Base-by-base conservation (phyloP, 2,329 filamentous ascomycete species). In the Talaromyces sp. region DNA sequence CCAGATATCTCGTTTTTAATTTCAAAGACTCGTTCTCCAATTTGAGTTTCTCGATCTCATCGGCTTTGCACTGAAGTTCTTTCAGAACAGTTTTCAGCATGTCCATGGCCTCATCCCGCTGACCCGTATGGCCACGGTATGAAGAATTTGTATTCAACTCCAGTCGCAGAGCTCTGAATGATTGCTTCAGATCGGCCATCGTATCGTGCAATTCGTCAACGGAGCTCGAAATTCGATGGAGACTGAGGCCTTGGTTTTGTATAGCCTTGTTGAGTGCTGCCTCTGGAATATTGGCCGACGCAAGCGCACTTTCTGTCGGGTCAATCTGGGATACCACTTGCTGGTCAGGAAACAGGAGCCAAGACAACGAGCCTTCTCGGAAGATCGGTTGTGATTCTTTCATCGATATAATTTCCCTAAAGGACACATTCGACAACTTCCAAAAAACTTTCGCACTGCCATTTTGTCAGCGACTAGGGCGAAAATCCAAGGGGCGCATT, bases 351-450 rank as follows among this genome's bases (percentile, higher is more conserved):
- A 69, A 68, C 61, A 75, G 60, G 2, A 75, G 60, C 62, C 67
- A 67, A 58, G 75, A 70, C 56, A 75, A 65, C 3, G 70, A 62
- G n/a, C 68, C 71, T 9, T 75, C 71, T 52, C 70, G 72, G 58
- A 72, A 75, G 3, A 70, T 53, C 7, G 74, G 73, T 25, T 75
- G 69, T 0, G 73, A 71, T 4, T 74, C 75, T 59, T 69, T 69
- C 74, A 77, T 76, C 2, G 73, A 74, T 22, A 77, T 71, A 8
- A 77, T 74, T 44, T 76, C 74, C 55, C 74, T 67, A 57, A 75
- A 76, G 0, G 74, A 70, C 2, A 77, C 69, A 55, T 75, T 75
- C 6, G 72, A 69, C 57, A 77, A 65, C 61, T 75, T 77, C 74
- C 74, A 77, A 22, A 77, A 70, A n/a, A 76, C 67, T 57, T 73